Conservation (phyloP, 768 basidiomycete species). For the Rubroboletus satanas region DNA sequence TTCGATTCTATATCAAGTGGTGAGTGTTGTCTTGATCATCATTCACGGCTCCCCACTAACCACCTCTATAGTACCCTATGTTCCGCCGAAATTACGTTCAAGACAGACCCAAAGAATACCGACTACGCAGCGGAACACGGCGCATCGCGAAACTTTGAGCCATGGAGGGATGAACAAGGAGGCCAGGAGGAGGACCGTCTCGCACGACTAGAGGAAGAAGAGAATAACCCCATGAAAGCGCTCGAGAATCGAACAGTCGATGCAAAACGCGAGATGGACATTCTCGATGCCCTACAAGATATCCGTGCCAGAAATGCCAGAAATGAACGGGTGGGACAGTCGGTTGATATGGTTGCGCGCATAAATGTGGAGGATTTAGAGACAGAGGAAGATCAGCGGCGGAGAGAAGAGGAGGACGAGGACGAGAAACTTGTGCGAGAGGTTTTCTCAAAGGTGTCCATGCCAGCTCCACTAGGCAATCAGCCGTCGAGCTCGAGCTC, state of each 20-base stretch:
- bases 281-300: constrained; percentile 92
- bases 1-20: constrained; percentile 93
- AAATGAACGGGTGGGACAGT: constrained; percentile 79
- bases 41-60: constrained; percentile 11
- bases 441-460: constrained; percentile 74
- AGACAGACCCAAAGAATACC: constrained; percentile 98
- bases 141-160: constrained; percentile 96
- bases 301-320: constrained; percentile 83
- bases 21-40: constrained; percentile 30
- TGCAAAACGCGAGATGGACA: constrained; percentile 97
- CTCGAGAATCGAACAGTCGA: constrained; percentile 90
- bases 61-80: constrained; percentile 69
- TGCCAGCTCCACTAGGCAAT: constrained; percentile 25
- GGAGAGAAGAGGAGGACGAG: constrained; percentile 76
- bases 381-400: constrained; percentile 70
- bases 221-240: constrained; percentile 96
- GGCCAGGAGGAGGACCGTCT: constrained; percentile 81
- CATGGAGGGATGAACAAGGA: constrained; percentile 83
- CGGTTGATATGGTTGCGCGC: constrained; percentile 63
- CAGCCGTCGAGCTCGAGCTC: constrained; percentile 27
- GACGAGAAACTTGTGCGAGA: constrained; percentile 87
- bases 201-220: constrained; percentile 84
- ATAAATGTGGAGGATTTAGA: constrained; percentile 67
- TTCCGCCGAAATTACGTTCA: constrained; percentile 98
- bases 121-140: constrained; percentile 94